phyloP scores from a whole-genome alignment of 441 rosid species.

The Brassica balearica region DNA sequence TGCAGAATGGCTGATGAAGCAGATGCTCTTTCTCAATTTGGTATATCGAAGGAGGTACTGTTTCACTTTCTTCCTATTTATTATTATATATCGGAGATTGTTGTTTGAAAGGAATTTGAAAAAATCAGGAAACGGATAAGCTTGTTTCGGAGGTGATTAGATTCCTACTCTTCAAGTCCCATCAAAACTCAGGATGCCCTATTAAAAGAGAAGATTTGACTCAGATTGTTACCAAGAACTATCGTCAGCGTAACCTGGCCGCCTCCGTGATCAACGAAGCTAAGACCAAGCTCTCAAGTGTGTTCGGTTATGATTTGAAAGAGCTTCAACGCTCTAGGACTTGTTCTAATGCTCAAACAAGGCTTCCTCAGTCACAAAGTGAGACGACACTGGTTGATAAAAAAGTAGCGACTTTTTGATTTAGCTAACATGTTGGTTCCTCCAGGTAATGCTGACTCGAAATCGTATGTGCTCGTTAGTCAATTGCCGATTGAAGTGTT shows the following conservation, averaged over 20 bases:
- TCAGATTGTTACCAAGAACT: conserved; percentile 77
- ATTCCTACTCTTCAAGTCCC: conserved; percentile 75
- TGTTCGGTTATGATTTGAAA: conserved; percentile 75
- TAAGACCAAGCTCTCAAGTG: conserved; percentile 58
- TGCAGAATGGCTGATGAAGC: conserved; percentile 59
- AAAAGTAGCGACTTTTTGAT: not conserved
- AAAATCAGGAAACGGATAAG: conserved; percentile 78
- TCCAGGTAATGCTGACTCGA: conserved; percentile 63
- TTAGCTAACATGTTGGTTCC: conserved; percentile 19
- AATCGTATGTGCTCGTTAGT: conserved; percentile 80
- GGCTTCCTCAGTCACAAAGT: conserved; percentile 62
- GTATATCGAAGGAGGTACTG: conserved; percentile 68
- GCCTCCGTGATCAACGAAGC: conserved; percentile 71
- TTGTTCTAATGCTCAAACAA: conserved; percentile 55
- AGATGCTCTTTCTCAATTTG: conserved; percentile 62
- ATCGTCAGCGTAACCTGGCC: conserved; percentile 69
- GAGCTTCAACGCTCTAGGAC: conserved; percentile 79
- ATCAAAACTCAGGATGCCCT: conserved; percentile 80
- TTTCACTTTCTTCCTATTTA: not conserved
- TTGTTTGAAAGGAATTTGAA: not conserved
- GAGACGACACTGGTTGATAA: conserved; percentile 23
- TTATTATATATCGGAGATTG: not conserved
- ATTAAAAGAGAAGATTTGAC: conserved; percentile 88
- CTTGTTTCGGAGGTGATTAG: conserved; percentile 88
- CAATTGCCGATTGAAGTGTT: conserved; percentile 70